Conservation (phyloP, 1,284 basidiomycete species). For the Puccinia triticina region DNA sequence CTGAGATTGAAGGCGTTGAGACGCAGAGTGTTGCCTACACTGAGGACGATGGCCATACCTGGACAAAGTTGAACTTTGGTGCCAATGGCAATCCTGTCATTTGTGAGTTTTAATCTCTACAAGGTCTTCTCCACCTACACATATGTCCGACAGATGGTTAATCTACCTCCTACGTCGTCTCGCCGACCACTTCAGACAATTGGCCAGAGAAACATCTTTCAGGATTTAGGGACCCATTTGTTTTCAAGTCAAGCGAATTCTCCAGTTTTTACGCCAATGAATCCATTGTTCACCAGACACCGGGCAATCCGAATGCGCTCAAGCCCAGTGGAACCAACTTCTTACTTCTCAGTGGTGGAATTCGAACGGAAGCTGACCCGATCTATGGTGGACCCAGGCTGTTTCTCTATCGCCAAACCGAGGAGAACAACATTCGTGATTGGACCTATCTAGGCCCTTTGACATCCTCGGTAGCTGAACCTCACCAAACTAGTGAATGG, state of each 20-base stretch:
- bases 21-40: constrained; percentile 55
- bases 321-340: constrained; percentile 52
- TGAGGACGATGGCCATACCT: constrained; percentile 54
- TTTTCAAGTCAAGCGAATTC: constrained; percentile 54
- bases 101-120: constrained; percentile 51
- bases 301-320: neutral
- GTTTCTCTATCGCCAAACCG: constrained; percentile 55
- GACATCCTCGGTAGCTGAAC: constrained; percentile 21
- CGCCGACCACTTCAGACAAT: constrained; percentile 3
- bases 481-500: constrained; percentile 52
- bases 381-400: constrained; percentile 53
- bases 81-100: constrained; percentile 55
- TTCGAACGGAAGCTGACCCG: constrained; percentile 49
- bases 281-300: constrained; percentile 35
- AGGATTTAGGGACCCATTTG: constrained; percentile 56
- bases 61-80: constrained; percentile 55
- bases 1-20: constrained; percentile 55
- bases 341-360: constrained; percentile 55
- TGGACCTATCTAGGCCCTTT: constrained; percentile 55
- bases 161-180: too few relatives aligned
- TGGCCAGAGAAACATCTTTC: constrained; percentile 51
- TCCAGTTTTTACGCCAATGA: constrained; percentile 40
- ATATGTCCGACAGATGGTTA: neutral
- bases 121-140: too few relatives aligned
- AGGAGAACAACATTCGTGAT: constrained; percentile 50